Conservation (phyloP, 345 rosid genomes). For the Tarenaya hassleriana region DNA sequence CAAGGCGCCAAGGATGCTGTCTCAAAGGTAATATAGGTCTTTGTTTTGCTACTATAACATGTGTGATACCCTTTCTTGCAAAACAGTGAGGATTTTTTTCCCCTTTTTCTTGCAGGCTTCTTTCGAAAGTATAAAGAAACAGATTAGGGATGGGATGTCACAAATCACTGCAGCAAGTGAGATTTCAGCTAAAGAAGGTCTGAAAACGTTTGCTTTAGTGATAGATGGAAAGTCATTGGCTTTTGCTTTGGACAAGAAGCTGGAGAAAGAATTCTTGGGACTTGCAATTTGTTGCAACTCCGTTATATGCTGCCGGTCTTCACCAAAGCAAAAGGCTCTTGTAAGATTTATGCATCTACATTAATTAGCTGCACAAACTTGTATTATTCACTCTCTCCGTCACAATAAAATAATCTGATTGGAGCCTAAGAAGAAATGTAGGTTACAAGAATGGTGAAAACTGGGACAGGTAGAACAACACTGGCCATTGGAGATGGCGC, state of each 20-base stretch:
- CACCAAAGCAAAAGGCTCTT: constrained; percentile 93
- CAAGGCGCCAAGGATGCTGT: constrained; percentile 48
- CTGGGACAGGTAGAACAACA: constrained; percentile 48
- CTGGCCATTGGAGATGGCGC: constrained; percentile 91
- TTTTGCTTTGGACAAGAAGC: constrained; percentile 41
- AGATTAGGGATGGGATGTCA: constrained; percentile 36
- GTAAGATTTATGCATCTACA: constrained; percentile 40
- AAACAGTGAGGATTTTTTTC: neutral
- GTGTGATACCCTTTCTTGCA: neutral
- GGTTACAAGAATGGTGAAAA: constrained; percentile 84
- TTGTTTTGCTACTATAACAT: neutral
- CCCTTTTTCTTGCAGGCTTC: constrained; percentile 43
- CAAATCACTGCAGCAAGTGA: constrained; percentile 23
- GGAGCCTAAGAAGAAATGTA: constrained; percentile 42
- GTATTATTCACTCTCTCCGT: neutral
- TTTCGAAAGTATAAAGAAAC: constrained; percentile 42
- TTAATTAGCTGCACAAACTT: no score
- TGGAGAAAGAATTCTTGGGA: constrained; percentile 48
- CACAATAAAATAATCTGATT: constrained; percentile 35
- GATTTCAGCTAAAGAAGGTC: constrained; percentile 23
- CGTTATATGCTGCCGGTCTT: constrained; percentile 83
- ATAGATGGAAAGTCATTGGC: constrained; percentile 81
- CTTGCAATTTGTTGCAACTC: constrained; percentile 60
- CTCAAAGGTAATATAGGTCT: constrained; percentile 36
- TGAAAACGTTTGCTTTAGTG: constrained; percentile 48